phyloP scores from a whole-genome alignment of 208 protist genomes.

The Strigomonas culicis region DNA sequence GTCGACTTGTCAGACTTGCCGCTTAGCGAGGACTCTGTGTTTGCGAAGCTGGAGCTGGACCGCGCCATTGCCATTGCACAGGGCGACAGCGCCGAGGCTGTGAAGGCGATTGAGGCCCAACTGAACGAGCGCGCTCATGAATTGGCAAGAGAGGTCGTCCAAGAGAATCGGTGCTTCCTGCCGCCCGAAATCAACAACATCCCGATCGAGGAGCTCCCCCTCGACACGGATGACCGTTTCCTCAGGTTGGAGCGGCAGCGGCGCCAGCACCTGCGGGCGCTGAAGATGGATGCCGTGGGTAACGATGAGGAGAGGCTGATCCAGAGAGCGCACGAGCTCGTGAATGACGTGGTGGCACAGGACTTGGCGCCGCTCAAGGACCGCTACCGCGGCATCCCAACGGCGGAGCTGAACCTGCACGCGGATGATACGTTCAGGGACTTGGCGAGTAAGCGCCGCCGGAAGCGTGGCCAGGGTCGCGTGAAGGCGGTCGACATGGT shows the following conservation, averaged over 20 bases:
- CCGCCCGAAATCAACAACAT: conserved; percentile 51
- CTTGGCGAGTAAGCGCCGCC: conserved; percentile 41
- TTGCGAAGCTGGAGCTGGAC: conserved; percentile 45
- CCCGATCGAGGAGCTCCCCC: conserved; percentile 54
- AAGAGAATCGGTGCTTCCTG: conserved; percentile 39
- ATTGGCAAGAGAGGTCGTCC: conserved; percentile 33
- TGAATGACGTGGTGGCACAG: conserved; percentile 48
- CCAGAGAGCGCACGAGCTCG: conserved; percentile 48
- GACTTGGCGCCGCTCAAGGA: conserved; percentile 51
- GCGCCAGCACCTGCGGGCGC: conserved; percentile 39
- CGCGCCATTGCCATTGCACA: conserved; percentile 56
- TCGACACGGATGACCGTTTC: conserved; percentile 68
- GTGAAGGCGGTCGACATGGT: conserved; percentile 49
- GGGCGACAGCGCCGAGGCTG: conserved; percentile 16
- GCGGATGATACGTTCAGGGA: conserved; percentile 51
- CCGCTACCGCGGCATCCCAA: conserved; percentile 61
- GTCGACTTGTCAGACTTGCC: conserved; percentile 57
- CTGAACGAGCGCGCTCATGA: conserved; percentile 52
- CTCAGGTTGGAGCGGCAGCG: conserved; percentile 45
- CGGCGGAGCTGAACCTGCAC: conserved; percentile 67
- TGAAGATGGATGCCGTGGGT: conserved; percentile 35
- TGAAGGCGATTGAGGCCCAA: conserved; percentile 43
- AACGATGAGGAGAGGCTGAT: conserved; percentile 44
- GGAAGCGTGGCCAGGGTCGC: conserved; percentile 21
- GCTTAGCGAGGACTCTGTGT: conserved; percentile 48